Conservation (phyloP, 345 rosid species). For the Chamaenerion angustifolium region DNA sequence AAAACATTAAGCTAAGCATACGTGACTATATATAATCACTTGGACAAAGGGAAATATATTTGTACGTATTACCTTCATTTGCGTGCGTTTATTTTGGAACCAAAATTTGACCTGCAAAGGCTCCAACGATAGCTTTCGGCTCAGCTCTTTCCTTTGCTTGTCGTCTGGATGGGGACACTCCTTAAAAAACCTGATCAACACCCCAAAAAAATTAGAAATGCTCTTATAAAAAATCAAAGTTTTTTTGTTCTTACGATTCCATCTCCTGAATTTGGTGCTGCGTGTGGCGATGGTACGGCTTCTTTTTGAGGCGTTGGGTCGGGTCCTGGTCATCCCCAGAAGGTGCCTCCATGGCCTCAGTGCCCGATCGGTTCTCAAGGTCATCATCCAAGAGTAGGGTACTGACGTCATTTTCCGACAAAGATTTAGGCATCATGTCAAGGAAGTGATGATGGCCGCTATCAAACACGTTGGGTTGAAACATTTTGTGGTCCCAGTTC, state of each 20-base stretch:
- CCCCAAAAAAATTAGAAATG: background rate
- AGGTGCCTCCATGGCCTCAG: constrained; percentile 46
- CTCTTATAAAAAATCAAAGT: no score
- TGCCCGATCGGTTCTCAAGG: constrained; percentile 62
- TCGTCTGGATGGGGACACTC: constrained; percentile 96
- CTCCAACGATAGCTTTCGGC: constrained; percentile 62
- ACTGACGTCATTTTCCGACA: constrained; percentile 43
- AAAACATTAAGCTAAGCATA: background rate
- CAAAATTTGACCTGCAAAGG: constrained; percentile 91
- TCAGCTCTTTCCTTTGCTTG: constrained; percentile 82
- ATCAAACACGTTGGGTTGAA: constrained; percentile 64
- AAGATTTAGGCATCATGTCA: constrained; percentile 42
- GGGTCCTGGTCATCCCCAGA: constrained; percentile 76
- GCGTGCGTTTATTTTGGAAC: constrained; percentile 98
- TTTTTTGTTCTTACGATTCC: constrained; percentile 53
- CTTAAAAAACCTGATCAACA: constrained; percentile 56
- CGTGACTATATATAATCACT: background rate
- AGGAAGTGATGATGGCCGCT: constrained; percentile 43
- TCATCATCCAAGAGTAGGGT: constrained; percentile 57
- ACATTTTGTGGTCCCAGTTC: constrained; percentile 20
- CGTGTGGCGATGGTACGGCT: constrained; percentile 91
- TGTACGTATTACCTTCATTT: constrained; percentile 55
- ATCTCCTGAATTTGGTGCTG: constrained; percentile 93
- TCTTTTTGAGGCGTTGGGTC: constrained; percentile 50
- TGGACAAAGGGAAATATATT: background rate